Base-by-base conservation (phyloP, 1,139 yeast genomes). In the Magnusiomyces fungicola region DNA sequence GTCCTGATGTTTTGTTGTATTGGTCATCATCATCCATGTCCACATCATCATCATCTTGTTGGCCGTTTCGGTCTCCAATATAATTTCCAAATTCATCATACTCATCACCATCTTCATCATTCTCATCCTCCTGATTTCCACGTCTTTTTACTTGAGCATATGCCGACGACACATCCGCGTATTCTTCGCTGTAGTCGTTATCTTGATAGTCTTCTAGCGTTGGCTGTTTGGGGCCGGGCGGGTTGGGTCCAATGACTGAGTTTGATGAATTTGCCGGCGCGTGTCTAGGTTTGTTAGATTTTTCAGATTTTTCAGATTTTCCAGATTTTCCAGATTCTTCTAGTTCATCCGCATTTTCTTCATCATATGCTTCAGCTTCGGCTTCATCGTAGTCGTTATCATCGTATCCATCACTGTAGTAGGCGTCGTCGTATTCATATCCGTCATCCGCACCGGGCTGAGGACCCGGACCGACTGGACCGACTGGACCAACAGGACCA, bases 21-120 rank as follows among this genome's bases (percentile, higher is more conserved):
- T n/a, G n/a, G n/a, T n/a, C n/a, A n/a, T n/a, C n/a, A n/a, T n/a
- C 40, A 22, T 24, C 47, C 9, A 18, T 10, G 27, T 21, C 44
- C 33, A 16, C 19, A 6, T 42, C 10, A 18, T 16, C 9, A 10
- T 42, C 34, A 9, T 19, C 21, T 14, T 32, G 25, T 10, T 23
- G 19, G 22, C 40, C 25, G n/a, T 18, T n/a, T 6, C 25, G 16
- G 16, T 43, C 27, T 3, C n/a, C 27, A 16, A 34, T 25, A 10
- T 32, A 22, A 34, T 44, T 34, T 2, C 37, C 49, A 23, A 50
- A 48, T 10, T 39, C 47, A 6, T 39, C 53, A 19, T 40, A 42
- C 12, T 46, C 41, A 22, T 25, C 30, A n/a, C 24, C 45, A 10
- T 43, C 43, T 14, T 44, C 50, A 18, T 36, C 48, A 16, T 43